Percentiles rank a stretch among this genome's conserved stretches.
Evolutionary conservation across 1,284 basidiomycete species (phyloP).

Genomic region (Cutaneotrichosporon curvatum): DNA sequence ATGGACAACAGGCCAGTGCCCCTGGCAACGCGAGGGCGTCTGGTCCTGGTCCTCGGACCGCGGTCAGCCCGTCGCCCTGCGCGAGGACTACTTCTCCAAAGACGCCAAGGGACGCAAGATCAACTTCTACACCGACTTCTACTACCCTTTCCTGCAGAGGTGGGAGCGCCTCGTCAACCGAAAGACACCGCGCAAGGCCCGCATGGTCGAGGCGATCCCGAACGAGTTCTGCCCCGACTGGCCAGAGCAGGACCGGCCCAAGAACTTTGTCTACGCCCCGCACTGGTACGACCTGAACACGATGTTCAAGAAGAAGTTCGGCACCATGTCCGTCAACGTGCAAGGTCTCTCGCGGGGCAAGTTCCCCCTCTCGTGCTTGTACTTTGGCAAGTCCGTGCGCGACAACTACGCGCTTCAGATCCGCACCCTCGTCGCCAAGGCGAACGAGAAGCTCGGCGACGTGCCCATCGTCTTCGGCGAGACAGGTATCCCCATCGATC

Average conservation of each 20-base stretch:
- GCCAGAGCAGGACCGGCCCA: conserved; percentile 57
- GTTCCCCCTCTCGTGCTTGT: conserved; percentile 69
- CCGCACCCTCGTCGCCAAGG: conserved; percentile 63
- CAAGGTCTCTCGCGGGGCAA: conserved; percentile 80
- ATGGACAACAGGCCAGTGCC: conserved; percentile 68
- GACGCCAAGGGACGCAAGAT: conserved; percentile 60
- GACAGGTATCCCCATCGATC: conserved; percentile 86
- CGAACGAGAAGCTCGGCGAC: conserved; percentile 63
- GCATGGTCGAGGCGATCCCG: conserved; percentile 74
- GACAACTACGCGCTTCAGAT: conserved; percentile 78
- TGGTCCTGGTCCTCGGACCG: conserved; percentile 80
- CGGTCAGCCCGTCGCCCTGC: conserved; percentile 64
- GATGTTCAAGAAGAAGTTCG: conserved; percentile 72
- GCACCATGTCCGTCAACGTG: conserved; percentile 78
- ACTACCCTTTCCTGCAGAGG: conserved; percentile 67
- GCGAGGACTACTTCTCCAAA: conserved; percentile 77
- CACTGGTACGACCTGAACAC: conserved; percentile 92
- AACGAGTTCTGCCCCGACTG: conserved; percentile 85
- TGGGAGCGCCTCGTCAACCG: conserved; percentile 63
- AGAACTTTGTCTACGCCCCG: conserved; percentile 78
- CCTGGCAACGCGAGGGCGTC: conserved; percentile 88
- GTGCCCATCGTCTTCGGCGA: conserved; percentile 79
- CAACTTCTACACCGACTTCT: conserved; percentile 78
- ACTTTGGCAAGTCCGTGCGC: conserved; percentile 73
- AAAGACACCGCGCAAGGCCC: conserved; percentile 48